phyloP scores from a whole-genome alignment of 257 asterid genomes.

The Jacaranda copaia region DNA sequence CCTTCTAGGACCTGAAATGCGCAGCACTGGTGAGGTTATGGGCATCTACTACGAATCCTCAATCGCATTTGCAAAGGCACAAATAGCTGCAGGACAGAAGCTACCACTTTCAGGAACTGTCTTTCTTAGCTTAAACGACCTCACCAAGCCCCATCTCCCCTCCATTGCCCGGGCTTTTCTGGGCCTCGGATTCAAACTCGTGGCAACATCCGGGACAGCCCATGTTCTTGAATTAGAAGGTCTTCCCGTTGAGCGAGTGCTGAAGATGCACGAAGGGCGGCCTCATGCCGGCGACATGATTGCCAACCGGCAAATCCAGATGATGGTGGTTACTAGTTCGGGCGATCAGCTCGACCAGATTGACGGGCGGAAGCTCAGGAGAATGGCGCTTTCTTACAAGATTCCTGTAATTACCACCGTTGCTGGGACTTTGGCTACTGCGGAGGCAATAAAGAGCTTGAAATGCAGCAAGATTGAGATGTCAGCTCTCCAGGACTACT shows the following conservation, averaged over 20 bases:
- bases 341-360: slow-evolving; percentile 86
- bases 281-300: slow-evolving; percentile 94
- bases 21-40: slow-evolving; percentile 99
- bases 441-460: slow-evolving; percentile 91
- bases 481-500: slow-evolving; percentile 96
- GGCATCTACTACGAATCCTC: slow-evolving; percentile 73
- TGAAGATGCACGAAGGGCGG: slow-evolving; percentile 96
- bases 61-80: slow-evolving; percentile 92
- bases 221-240: slow-evolving; percentile 76
- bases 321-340: slow-evolving; percentile 94
- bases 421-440: slow-evolving; percentile 97
- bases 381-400: slow-evolving; percentile 96
- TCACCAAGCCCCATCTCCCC: slow-evolving; percentile 75
- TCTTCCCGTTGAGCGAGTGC: slow-evolving; percentile 75
- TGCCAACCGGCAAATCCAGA: slow-evolving; percentile 85
- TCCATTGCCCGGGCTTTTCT: slow-evolving; percentile 71
- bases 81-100: slow-evolving; percentile 93
- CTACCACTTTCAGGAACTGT: slow-evolving; percentile 84
- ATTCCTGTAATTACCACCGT: slow-evolving; percentile 93
- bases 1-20: slow-evolving; percentile 96
- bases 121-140: slow-evolving; percentile 85
- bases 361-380: slow-evolving; percentile 85
- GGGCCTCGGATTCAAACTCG: slow-evolving; percentile 66
- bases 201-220: slow-evolving; percentile 96
- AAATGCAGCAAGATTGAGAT: slow-evolving; percentile 75